Evolutionary conservation across 179 eudicot species (phyloP), one percentile per base, ranked within the genome.

Genomic region (Beta lomatogona): DNA sequence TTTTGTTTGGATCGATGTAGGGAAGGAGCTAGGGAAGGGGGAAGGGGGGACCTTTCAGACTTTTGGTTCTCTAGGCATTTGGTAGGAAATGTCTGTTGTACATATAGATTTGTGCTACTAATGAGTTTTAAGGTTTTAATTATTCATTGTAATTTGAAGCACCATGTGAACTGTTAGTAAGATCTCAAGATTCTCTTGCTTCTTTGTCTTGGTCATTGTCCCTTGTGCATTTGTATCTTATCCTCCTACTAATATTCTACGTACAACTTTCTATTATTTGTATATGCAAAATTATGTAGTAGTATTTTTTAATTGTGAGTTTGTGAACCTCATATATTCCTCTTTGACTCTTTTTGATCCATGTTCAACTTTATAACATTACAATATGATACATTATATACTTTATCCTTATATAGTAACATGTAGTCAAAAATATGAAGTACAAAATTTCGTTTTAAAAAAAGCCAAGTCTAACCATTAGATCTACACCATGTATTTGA

Each of bases 31-130:
- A 28, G 31, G 31, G 31, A 28, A 28, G 31, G 31, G 31, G 69
- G 53, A 6, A 61, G 58, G 59, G 83, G 71, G 71, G 67, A 55
- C 73, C 77, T 76, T 82, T 75, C 73, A 80, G 75, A 86, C 82
- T 81, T 84, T 79, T 65, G 78, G 73, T 78, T 79, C 89, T 87
- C 89, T 81, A 82, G 84, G 85, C 73, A 81, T 87, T 78, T 87
- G 84, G 86, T 87, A 87, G 21, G 83, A 87, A 83, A 85, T 87
- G 89, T 87, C 81, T 81, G 82, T 69, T 78, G 63, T 84, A 71
- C 87, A 82, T 85, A 59, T 82, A 85, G 83, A 85, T 85, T 82
- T 82, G 85, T 82, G 87, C 87, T 45, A 25, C 66, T 83, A 71
- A 46, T 61, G 46, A 31, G 54, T 73, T 80, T 78, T 22, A 80